Conservation (phyloP, 257 asterid genomes). For the Solanum appendiculatum region DNA sequence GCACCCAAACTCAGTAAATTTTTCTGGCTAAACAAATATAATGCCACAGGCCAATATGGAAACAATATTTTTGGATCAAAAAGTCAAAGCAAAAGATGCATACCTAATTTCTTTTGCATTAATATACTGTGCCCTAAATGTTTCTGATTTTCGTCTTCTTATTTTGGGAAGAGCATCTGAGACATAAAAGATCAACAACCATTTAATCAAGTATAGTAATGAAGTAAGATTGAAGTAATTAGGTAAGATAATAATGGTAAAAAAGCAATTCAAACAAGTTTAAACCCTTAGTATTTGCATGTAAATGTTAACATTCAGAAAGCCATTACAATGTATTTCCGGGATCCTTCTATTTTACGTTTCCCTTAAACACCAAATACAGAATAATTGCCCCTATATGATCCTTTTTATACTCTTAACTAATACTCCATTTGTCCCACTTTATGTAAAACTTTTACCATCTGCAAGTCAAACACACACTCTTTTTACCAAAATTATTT, state of each 20-base stretch:
- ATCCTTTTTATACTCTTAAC: background rate
- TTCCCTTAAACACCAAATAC: background rate
- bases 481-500: background rate
- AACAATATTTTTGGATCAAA: background rate
- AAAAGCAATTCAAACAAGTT: background rate
- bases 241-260: background rate
- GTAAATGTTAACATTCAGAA: background rate
- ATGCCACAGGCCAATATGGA: background rate
- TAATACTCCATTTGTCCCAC: background rate
- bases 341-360: background rate
- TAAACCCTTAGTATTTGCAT: background rate
- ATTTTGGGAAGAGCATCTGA: slow-evolving; percentile 52
- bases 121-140: slow-evolving; percentile 83
- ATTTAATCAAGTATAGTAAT: background rate
- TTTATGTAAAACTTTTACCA: background rate
- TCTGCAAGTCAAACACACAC: background rate
- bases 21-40: background rate
- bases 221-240: background rate
- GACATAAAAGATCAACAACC: slow-evolving; percentile 1
- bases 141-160: slow-evolving; percentile 92
- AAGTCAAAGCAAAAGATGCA: background rate
- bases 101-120: slow-evolving; percentile 76
- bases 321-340: background rate
- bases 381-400: background rate
- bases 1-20: background rate